Percentiles rank a stretch among this genome's conserved stretches.
These are phyloP conservation scores for Lentinula sp. DNA, from an alignment of 768 basidiomycete genomes.

Conservation along the genomic window DNA sequence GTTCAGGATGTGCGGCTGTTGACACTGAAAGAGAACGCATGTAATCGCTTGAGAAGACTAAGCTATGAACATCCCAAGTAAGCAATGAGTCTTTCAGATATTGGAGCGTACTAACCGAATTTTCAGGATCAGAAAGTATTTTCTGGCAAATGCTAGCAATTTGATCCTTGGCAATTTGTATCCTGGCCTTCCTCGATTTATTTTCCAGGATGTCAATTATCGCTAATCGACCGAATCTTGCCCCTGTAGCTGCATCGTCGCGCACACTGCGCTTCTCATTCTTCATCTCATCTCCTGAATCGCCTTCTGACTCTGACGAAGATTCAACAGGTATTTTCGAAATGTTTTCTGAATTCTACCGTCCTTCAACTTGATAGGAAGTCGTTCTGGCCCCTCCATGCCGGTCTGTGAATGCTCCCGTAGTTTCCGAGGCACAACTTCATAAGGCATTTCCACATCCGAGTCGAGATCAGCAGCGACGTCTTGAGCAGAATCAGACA, in stretches of 20 bases:
- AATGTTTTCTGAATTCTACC: conserved; percentile 60
- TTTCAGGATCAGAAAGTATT: conserved; percentile 91
- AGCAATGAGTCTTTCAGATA: background rate
- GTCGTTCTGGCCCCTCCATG: conserved; percentile 46
- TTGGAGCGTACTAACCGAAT: conserved; percentile 56
- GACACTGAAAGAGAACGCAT: conserved; percentile 83
- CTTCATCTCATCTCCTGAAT: conserved; percentile 29
- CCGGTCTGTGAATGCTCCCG: conserved; percentile 40
- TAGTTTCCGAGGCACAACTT: conserved; percentile 50
- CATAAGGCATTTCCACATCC: conserved; percentile 74
- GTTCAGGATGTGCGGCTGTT: conserved; percentile 60
- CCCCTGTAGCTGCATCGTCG: conserved; percentile 77
- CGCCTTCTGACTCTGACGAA: conserved; percentile 21
- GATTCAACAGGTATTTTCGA: conserved; percentile 15
- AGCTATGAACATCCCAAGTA: conserved; percentile 41
- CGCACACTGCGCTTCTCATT: conserved; percentile 21
- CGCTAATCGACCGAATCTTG: conserved; percentile 82
- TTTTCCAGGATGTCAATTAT: conserved; percentile 66
- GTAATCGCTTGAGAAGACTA: conserved; percentile 81
- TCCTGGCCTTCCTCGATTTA: conserved; percentile 55
- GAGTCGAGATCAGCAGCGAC: conserved; percentile 34
- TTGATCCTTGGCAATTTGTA: conserved; percentile 87
- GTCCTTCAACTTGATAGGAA: conserved; percentile 84
- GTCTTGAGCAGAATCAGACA: conserved; percentile 22
- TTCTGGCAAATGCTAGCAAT: conserved; percentile 92